phyloP scores from a whole-genome alignment of 208 protist genomes.

The Acanthamoeba royreba region DNA sequence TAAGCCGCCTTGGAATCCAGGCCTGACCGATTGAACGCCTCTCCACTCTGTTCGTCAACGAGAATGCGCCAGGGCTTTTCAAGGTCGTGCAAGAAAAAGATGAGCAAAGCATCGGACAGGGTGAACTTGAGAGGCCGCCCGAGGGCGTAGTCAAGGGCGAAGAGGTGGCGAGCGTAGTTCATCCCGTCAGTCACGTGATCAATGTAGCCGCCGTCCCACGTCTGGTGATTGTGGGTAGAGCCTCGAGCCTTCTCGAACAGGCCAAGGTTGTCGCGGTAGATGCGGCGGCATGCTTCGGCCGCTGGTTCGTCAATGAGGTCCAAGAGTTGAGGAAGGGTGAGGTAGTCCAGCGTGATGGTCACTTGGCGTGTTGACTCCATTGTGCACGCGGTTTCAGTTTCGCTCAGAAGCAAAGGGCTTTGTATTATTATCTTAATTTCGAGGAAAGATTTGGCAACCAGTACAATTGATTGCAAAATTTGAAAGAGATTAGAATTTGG shows the following conservation, averaged over 20 bases:
- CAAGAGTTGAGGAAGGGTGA: neutral
- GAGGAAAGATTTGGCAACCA: too few relatives aligned
- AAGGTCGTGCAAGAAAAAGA: neutral
- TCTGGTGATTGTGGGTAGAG: conserved; percentile 1
- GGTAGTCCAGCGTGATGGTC: neutral
- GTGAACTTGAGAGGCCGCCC: neutral
- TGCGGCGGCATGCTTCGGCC: neutral
- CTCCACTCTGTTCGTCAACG: neutral
- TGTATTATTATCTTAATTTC: too few relatives aligned
- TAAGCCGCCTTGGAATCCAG: neutral
- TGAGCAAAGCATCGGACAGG: neutral
- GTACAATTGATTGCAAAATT: too few relatives aligned
- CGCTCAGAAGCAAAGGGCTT: too few relatives aligned
- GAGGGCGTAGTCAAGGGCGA: neutral
- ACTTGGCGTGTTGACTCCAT: neutral
- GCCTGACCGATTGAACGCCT: neutral
- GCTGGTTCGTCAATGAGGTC: neutral
- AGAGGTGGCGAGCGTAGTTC: neutral
- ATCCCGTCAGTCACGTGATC: conserved; percentile 3
- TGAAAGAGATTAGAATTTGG: too few relatives aligned
- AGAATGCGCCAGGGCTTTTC: conserved; percentile 2
- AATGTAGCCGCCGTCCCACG: neutral
- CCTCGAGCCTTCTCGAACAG: neutral
- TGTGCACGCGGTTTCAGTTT: too few relatives aligned
- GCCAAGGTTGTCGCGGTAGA: neutral